Percentiles rank a stretch among this genome's conserved stretches.
Conservation (phyloP, 352 stramenopile genomes). For the Phytopythium ostracodes region DNA sequence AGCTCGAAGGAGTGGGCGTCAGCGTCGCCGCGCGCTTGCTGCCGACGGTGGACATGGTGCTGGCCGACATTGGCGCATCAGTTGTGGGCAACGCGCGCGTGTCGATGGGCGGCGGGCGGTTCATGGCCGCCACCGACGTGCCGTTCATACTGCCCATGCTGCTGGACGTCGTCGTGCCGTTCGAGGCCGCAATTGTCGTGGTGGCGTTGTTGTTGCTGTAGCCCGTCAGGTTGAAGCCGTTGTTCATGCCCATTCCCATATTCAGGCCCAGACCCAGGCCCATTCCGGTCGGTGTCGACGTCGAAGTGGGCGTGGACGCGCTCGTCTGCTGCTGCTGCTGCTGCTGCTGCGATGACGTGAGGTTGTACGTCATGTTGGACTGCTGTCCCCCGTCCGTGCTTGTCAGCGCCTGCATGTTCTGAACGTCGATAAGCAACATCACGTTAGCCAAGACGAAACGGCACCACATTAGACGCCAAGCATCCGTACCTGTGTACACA, state of each 20-base stretch:
- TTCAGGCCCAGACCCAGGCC: slow-evolving; percentile 14
- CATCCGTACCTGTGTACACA: slow-evolving; percentile 39
- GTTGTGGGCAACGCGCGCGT: slow-evolving; percentile 26
- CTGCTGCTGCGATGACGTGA: slow-evolving; percentile 12
- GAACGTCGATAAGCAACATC: neutral
- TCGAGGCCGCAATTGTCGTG: slow-evolving; percentile 17
- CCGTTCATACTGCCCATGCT: slow-evolving; percentile 7
- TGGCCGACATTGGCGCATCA: slow-evolving; percentile 20
- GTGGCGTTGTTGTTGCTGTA: neutral
- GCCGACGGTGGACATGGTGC: slow-evolving; percentile 9
- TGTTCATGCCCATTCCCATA: slow-evolving; percentile 21
- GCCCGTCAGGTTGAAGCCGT: slow-evolving; percentile 15
- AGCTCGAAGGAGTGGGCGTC: slow-evolving; percentile 40
- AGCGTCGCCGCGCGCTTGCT: slow-evolving; percentile 28
- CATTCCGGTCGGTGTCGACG: neutral
- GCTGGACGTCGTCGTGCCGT: slow-evolving; percentile 18
- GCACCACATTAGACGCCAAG: slow-evolving; percentile 6
- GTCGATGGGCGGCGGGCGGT: slow-evolving; percentile 49
- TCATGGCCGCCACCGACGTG: neutral
- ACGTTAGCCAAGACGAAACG: slow-evolving; percentile 9
- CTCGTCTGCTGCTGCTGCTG: slow-evolving; percentile 10
- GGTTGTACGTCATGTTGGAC: slow-evolving; percentile 16
- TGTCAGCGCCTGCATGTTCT: slow-evolving; percentile 24
- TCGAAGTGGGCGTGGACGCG: neutral
- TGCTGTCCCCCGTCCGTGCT: slow-evolving; percentile 16